Percentiles rank a stretch among this genome's conserved stretches.
phyloP scores from a whole-genome alignment of 345 rosid species.

The Lepidium aucheri region DNA sequence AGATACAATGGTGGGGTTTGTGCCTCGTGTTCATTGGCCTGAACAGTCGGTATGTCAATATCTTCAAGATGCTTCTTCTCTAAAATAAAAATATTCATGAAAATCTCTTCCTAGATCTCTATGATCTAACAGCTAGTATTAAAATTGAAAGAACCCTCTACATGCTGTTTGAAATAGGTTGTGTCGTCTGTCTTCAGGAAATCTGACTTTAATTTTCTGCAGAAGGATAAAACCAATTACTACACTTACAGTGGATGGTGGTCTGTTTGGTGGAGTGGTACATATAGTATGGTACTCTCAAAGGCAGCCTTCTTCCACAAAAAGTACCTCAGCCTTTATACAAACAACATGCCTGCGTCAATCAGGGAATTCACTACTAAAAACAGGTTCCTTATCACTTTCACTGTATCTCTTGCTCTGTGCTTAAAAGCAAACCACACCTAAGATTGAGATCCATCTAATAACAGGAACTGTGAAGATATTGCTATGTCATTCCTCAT shows the following conservation, averaged over 20 bases:
- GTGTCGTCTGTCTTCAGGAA: not conserved
- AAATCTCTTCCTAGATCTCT: not conserved
- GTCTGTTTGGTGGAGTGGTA: constrained; percentile 99
- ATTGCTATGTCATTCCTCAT: constrained; percentile 97
- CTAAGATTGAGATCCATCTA: constrained; percentile 13
- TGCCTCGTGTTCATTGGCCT: constrained; percentile 80
- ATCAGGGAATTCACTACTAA: constrained; percentile 53
- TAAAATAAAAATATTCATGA: not conserved
- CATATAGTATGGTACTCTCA: constrained; percentile 90
- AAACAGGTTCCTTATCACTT: constrained; percentile 54
- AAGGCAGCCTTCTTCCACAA: constrained; percentile 98
- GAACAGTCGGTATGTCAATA: constrained; percentile 43
- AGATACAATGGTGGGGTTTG: constrained; percentile 85
- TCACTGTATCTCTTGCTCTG: not conserved
- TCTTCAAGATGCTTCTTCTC: not conserved
- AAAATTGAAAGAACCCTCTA: not conserved
- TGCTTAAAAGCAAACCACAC: not conserved
- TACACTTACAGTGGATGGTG: constrained; percentile 91
- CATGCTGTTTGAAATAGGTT: not conserved
- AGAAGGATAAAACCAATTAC: constrained; percentile 43
- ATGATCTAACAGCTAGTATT: not conserved
- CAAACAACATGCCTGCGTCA: constrained; percentile 79
- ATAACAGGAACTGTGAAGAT: constrained; percentile 92
- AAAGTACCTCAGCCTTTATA: constrained; percentile 73
- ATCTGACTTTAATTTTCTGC: constrained; percentile 18